Conservation (phyloP, 306 rosid genomes). For the Lathyrus oleraceus region DNA sequence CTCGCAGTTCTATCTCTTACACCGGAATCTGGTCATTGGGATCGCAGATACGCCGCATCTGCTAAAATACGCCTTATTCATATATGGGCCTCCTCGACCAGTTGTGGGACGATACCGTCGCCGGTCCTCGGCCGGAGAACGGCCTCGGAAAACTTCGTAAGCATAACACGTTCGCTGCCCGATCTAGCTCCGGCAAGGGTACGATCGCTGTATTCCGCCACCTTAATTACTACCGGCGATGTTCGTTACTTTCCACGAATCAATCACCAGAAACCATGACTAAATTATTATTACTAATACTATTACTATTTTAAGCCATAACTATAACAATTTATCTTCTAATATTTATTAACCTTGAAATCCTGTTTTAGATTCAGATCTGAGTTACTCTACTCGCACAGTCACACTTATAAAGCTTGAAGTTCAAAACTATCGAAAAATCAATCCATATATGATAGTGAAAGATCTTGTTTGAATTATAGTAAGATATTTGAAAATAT, state of each 20-base stretch:
- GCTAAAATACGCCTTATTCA: conserved; percentile 38
- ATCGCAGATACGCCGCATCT: conserved; percentile 33
- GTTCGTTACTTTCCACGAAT: not conserved
- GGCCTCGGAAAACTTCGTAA: conserved; percentile 93
- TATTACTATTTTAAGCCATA: not conserved
- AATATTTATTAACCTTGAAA: conserved; percentile 7
- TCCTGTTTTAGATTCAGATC: conserved; percentile 35
- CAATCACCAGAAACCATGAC: conserved; percentile 15
- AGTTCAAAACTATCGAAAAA: conserved; percentile 15
- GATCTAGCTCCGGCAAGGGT: conserved; percentile 73
- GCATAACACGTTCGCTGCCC: conserved; percentile 48
- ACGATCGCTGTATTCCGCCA: conserved; percentile 43
- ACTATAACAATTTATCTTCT: conserved; percentile 20
- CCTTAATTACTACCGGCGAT: conserved; percentile 11
- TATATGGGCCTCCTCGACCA: conserved; percentile 77
- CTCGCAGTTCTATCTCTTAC: not conserved
- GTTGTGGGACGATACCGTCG: conserved; percentile 95
- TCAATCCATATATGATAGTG: not conserved
- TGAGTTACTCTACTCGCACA: not conserved
- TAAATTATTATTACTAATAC: not conserved
- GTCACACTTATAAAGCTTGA: not conserved
- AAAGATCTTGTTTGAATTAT: too few species aligned
- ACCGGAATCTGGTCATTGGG: conserved; percentile 20
- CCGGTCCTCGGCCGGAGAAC: conserved; percentile 84
- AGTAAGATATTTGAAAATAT: too few species aligned